These are phyloP conservation scores for Starmera dryadoides DNA, from an alignment of 805 yeast species.

Conservation along the genomic window DNA sequence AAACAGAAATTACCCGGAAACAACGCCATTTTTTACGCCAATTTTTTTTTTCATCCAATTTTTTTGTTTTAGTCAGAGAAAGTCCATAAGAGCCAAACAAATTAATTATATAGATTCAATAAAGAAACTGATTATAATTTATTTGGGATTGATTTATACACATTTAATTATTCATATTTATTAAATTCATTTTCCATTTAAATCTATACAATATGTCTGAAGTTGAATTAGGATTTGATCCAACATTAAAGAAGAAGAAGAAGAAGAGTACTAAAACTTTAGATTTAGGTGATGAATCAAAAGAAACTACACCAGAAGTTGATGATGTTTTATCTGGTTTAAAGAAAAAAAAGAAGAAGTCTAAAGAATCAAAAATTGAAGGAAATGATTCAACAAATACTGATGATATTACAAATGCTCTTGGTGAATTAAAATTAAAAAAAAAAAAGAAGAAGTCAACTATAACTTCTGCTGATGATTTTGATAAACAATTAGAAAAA, in stretches of 20 bases:
- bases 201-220: slow-evolving; percentile 3
- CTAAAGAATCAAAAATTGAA: slow-evolving; percentile 31
- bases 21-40: background rate
- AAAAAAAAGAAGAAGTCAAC: slow-evolving; percentile 75
- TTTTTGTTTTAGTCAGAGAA: too few species aligned
- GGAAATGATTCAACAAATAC: slow-evolving; percentile 27
- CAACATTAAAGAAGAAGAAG: slow-evolving; percentile 73
- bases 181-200: background rate
- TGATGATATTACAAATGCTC: slow-evolving; percentile 48
- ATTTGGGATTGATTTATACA: too few species aligned
- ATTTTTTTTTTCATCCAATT: too few species aligned
- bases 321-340: slow-evolving; percentile 72
- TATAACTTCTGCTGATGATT: slow-evolving; percentile 57
- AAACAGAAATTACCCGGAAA: background rate
- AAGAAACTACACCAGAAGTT: slow-evolving; percentile 35
- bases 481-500: slow-evolving; percentile 81
- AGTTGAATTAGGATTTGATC: slow-evolving; percentile 52
- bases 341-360: slow-evolving; percentile 81
- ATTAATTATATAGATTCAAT: too few species aligned
- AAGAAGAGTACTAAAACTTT: slow-evolving; percentile 46
- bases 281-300: slow-evolving; percentile 28
- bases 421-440: slow-evolving; percentile 67
- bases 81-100: too few species aligned
- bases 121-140: too few species aligned
- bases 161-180: background rate